Evolutionary conservation across 495 filamentous ascomycete species (phyloP).

Genomic region (Talaromyces trachyspermus): DNA sequence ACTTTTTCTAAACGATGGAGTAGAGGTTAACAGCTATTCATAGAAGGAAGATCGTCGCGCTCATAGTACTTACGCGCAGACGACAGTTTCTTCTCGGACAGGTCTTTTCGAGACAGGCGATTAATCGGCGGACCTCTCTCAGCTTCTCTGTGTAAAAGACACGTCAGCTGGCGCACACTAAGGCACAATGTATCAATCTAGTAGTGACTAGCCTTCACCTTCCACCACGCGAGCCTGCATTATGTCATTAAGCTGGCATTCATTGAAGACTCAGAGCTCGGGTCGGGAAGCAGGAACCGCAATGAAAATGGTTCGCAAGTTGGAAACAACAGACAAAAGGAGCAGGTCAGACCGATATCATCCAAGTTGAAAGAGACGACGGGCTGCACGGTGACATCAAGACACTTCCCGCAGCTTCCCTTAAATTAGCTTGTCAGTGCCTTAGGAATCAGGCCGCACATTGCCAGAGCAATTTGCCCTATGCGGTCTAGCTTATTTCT

Average conservation of each 20-base stretch:
- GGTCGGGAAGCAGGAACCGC: not conserved
- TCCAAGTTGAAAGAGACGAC: too few species aligned
- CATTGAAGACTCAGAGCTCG: not conserved
- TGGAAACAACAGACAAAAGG: too few species aligned
- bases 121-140: conserved; percentile 50
- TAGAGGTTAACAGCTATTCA: not conserved
- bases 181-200: too few species aligned
- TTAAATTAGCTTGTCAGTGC: too few species aligned
- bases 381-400: too few species aligned
- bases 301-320: too few species aligned
- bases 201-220: not conserved
- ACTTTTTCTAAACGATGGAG: conserved; percentile 45
- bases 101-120: conserved; percentile 53
- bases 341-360: too few species aligned
- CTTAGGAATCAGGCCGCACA: too few species aligned
- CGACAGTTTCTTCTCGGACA: conserved; percentile 44
- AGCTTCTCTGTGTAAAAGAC: conserved; percentile 51
- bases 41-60: not conserved
- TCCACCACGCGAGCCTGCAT: conserved; percentile 3
- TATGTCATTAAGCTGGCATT: not conserved
- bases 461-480: too few species aligned
- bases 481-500: too few species aligned
- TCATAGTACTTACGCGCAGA: conserved; percentile 44
- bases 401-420: too few species aligned
- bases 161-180: too few species aligned